phyloP scores from a whole-genome alignment of 83 land plant species.

The Picea abies region DNA sequence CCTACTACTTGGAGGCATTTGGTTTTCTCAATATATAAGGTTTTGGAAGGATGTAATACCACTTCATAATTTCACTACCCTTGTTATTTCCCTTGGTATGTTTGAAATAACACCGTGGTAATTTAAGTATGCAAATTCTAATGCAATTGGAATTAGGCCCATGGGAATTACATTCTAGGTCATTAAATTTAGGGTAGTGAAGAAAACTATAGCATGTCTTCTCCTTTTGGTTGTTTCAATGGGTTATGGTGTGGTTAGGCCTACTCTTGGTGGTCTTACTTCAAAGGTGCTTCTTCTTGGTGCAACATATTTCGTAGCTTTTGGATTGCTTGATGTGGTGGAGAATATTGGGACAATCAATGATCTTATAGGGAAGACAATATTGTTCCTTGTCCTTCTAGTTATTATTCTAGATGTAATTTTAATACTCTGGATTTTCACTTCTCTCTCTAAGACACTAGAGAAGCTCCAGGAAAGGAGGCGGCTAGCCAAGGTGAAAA shows the following conservation, averaged over 20 bases:
- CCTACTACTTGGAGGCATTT: conserved; percentile 23
- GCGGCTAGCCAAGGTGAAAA: conserved; percentile 55
- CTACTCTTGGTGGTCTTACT: too few relatives aligned
- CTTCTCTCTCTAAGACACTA: conserved; percentile 70
- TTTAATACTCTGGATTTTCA: conserved; percentile 74
- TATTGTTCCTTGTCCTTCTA: conserved; percentile 71
- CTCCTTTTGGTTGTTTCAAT: too few relatives aligned
- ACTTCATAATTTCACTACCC: conserved; percentile 30
- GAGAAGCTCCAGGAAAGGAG: conserved; percentile 76
- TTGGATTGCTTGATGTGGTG: conserved; percentile 69
- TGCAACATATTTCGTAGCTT: conserved; percentile 66
- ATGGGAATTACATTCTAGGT: conserved; percentile 78
- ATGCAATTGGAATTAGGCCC: conserved; percentile 69
- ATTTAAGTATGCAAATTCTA: conserved; percentile 80
- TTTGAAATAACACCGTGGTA: conserved; percentile 32
- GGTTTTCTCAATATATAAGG: conserved; percentile 25
- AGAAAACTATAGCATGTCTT: conserved; percentile 67
- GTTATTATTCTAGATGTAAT: conserved; percentile 80
- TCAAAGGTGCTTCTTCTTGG: conserved; percentile 71
- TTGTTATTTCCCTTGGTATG: conserved; percentile 31
- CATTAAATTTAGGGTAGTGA: conserved; percentile 70
- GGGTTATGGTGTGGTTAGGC: too few relatives aligned
- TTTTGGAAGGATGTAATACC: conserved; percentile 30
- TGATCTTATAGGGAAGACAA: conserved; percentile 75
- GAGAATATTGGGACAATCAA: conserved; percentile 77